These are phyloP conservation scores for Debaryomycetaceae sp. DNA, from an alignment of 1,139 yeast genomes.

Conservation along the genomic window DNA sequence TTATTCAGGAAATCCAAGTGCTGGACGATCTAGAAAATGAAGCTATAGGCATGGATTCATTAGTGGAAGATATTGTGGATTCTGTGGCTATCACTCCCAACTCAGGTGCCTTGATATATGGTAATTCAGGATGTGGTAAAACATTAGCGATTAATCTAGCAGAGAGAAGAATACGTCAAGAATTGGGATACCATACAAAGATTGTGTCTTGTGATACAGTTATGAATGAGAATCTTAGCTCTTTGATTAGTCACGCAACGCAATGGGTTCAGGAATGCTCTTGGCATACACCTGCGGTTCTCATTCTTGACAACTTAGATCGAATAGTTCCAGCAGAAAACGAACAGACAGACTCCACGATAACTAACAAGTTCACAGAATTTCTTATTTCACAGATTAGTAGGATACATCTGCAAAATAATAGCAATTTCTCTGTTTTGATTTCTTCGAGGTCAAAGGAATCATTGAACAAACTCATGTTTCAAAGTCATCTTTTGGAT, in stretches of 20 bases:
- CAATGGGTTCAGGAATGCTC: constrained; percentile 58
- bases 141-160: constrained; percentile 50
- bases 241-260: constrained; percentile 40
- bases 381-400: constrained; percentile 35
- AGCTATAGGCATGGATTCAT: constrained; percentile 58
- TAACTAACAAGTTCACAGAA: constrained; percentile 58
- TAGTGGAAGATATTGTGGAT: constrained; percentile 39
- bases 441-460: constrained; percentile 65
- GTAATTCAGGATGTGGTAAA: constrained; percentile 82
- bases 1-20: constrained; percentile 13
- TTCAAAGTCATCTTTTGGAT: constrained; percentile 70
- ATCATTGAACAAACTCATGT: constrained; percentile 56
- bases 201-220: constrained; percentile 50
- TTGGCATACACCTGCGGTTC: constrained; percentile 77
- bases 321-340: constrained; percentile 66
- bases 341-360: constrained; percentile 64
- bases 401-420: constrained; percentile 34
- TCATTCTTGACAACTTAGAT: constrained; percentile 81
- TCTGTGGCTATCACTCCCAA: constrained; percentile 45
- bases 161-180: constrained; percentile 26
- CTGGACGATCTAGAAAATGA: constrained; percentile 10
- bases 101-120: constrained; percentile 59
- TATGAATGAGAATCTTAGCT: constrained; percentile 53
- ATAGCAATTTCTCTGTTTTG: constrained; percentile 50
- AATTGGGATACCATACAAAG: constrained; percentile 41